These are phyloP conservation scores for Elongisporangium anandrum DNA, from an alignment of 352 stramenopile genomes.

Conservation along the genomic window DNA sequence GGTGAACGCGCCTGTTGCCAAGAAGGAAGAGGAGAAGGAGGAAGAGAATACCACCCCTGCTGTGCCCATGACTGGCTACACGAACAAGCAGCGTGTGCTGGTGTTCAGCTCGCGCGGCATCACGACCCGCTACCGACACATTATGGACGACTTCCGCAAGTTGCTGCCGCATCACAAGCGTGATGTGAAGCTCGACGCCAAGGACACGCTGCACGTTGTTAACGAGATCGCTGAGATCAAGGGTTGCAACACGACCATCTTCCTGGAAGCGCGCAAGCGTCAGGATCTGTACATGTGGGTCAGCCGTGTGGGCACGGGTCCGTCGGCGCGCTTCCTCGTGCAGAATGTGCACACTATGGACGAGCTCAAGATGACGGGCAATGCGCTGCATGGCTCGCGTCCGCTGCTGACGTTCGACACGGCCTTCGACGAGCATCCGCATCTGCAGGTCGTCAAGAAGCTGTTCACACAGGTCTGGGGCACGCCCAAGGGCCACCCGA, in stretches of 20 bases:
- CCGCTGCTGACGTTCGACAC: constrained; percentile 98
- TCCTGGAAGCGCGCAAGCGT: constrained; percentile 96
- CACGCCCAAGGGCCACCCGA: constrained; percentile 97
- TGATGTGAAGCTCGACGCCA: constrained; percentile 98
- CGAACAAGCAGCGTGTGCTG: constrained; percentile 93
- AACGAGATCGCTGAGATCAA: constrained; percentile 99
- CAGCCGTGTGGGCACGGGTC: constrained; percentile 92
- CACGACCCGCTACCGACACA: constrained; percentile 95
- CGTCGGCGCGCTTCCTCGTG: constrained; percentile 97
- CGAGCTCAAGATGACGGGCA: constrained; percentile 99
- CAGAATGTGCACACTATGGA: constrained; percentile 99
- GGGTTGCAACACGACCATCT: constrained; percentile 96
- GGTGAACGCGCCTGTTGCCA: constrained; percentile 20
- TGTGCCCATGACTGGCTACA: constrained; percentile 35
- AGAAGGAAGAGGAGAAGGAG: constrained; percentile 6
- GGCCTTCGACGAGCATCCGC: constrained; percentile 85
- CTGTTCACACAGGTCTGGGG: constrained; percentile 94
- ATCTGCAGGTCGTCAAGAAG: constrained; percentile 96
- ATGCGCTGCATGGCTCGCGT: constrained; percentile 96
- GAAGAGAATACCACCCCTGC: not conserved
- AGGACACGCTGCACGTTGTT: constrained; percentile 92
- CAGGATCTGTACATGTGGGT: constrained; percentile 99
- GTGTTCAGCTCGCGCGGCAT: constrained; percentile 92
- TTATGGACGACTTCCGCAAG: constrained; percentile 98
- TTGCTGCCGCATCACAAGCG: constrained; percentile 99